Percentiles rank a stretch among this genome's conserved stretches.
Conservation (phyloP, 2,329 filamentous ascomycete species). For the Aspergillus costaricaensis region DNA sequence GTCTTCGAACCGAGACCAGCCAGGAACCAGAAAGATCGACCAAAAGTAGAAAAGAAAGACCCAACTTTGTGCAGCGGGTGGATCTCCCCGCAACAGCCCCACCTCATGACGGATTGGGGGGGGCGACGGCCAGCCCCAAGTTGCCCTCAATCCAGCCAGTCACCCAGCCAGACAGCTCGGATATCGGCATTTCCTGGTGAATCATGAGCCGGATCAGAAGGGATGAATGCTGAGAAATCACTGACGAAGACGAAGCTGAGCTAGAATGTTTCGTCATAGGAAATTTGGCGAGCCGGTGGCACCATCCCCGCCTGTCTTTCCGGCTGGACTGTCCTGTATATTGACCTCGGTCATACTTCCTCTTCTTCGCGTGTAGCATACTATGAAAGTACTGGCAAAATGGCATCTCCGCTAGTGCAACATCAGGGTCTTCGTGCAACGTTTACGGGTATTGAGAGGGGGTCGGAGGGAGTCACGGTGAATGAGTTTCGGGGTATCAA, state of each 20-base stretch:
- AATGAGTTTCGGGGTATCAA: conserved; percentile 36
- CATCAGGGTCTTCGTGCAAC: conserved; percentile 30
- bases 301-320: neutral
- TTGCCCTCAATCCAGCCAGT: too few species aligned
- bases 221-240: neutral
- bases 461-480: conserved; percentile 17
- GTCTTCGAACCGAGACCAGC: neutral
- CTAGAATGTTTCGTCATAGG: neutral
- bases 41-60: neutral
- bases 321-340: neutral
- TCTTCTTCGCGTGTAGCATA: too few species aligned
- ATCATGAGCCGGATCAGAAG: conserved; percentile 1
- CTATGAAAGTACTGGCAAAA: conserved; percentile 7
- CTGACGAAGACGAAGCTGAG: neutral
- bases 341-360: neutral
- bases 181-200: conserved; percentile 17
- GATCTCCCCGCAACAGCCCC: conserved; percentile 28
- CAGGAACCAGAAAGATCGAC: neutral
- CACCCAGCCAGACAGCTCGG: neutral
- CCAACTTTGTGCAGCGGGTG: conserved; percentile 6
- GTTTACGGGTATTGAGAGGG: conserved; percentile 28
- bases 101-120: conserved; percentile 5
- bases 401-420: conserved; percentile 25
- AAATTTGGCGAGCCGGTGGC: too few species aligned
- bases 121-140: neutral